Evolutionary conservation across 768 basidiomycete species (phyloP), one percentile per base, ranked within the genome.

Genomic region (Amanita rimosa): DNA sequence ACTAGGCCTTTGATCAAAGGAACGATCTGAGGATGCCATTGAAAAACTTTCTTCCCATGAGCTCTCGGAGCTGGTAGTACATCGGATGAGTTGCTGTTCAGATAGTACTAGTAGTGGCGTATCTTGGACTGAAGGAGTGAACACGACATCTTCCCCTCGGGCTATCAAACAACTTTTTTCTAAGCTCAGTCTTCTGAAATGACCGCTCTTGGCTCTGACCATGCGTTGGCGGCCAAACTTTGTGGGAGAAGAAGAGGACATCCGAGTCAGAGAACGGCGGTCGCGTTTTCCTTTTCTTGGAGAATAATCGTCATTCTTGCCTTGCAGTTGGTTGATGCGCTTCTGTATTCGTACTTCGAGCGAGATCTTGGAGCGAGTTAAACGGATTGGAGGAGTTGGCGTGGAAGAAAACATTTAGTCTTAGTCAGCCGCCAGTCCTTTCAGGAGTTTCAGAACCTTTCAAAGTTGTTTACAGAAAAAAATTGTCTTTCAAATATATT

Each of bases 401-500:
- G 35, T 37, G 21, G 36, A 47, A 37, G 46, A 22, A n/a, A 38
- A 29, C 46, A 47, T 47, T n/a, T n/a, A n/a, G n/a, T n/a, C n/a
- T n/a, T n/a, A 16, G 35, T 22, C 41, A 29, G 38, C 19, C 38
- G 22, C 22, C 22, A 3, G 3, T 24, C n/a, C n/a, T n/a, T n/a
- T n/a, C n/a, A n/a, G n/a, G n/a, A n/a, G n/a, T n/a, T n/a, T n/a
- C n/a, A n/a, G n/a, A n/a, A n/a, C n/a, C n/a, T n/a, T n/a, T n/a
- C n/a, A n/a, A n/a, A n/a, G n/a, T n/a, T n/a, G n/a, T n/a, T n/a
- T n/a, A n/a, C n/a, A n/a, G n/a, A n/a, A n/a, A n/a, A n/a, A n/a
- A n/a, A n/a, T n/a, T n/a, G n/a, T n/a, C n/a, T n/a, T n/a, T n/a
- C n/a, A n/a, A n/a, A n/a, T n/a, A n/a, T n/a, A n/a, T n/a, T n/a